Conservation (phyloP, 345 rosid species). For the Eucalyptus pauciflora region DNA sequence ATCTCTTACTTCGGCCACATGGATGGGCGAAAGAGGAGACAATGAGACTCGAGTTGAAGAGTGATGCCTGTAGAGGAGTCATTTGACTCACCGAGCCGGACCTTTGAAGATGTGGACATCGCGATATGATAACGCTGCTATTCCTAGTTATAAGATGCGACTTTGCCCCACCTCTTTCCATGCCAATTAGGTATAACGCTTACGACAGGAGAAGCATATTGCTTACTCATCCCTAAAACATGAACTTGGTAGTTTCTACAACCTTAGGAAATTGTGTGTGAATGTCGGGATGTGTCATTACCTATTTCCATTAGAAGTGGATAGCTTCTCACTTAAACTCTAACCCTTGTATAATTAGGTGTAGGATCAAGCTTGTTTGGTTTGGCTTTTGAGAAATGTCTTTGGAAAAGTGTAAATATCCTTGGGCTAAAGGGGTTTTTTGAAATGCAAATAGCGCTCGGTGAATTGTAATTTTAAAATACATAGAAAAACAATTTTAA, state of each 20-base stretch:
- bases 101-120: background rate
- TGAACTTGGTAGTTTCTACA: background rate
- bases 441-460: fast-evolving
- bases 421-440: fast-evolving
- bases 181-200: background rate
- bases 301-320: background rate
- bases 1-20: background rate
- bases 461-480: too few species aligned
- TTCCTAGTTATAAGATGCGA: background rate
- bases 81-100: fast-evolving
- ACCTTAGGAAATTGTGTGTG: background rate
- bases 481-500: fast-evolving
- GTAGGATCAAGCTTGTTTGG: background rate
- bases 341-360: background rate
- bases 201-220: background rate
- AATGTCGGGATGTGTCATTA: background rate
- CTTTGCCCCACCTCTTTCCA: background rate
- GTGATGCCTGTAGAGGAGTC: background rate
- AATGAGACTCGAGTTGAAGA: background rate
- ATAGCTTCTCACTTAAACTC: background rate
- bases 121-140: background rate
- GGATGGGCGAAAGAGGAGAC: background rate
- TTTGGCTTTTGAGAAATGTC: fast-evolving
- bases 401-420: too few species aligned
- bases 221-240: background rate